These are phyloP conservation scores for Hypomontagnella monticulosa DNA, from an alignment of 495 filamentous ascomycete genomes.

Conservation along the genomic window DNA sequence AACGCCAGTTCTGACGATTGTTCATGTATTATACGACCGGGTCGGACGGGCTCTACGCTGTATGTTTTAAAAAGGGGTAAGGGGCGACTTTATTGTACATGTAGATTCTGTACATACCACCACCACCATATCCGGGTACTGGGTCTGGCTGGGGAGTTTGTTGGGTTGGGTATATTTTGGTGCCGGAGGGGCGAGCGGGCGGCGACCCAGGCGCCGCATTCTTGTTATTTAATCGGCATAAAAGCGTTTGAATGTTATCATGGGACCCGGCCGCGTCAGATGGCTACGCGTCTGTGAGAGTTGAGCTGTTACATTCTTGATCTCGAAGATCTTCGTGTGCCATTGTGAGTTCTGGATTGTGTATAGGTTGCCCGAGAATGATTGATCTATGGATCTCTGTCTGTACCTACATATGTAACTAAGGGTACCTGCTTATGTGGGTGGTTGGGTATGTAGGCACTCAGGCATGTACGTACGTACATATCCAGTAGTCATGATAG, in stretches of 20 bases:
- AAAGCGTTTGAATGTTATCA: no score
- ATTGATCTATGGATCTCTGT: no score
- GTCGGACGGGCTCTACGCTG: neutral
- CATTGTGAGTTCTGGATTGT: neutral
- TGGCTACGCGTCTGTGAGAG: neutral
- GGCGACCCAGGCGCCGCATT: neutral
- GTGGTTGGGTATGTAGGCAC: no score
- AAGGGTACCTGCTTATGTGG: no score
- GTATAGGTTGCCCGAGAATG: neutral
- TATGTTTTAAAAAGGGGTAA: neutral
- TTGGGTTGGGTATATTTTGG: neutral
- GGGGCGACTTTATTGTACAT: neutral
- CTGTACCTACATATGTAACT: no score
- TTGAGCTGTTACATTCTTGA: neutral
- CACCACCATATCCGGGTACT: no score
- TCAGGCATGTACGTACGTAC: no score
- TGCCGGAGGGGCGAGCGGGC: neutral
- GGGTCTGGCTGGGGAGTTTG: no score
- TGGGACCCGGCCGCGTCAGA: neutral
- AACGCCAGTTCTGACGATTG: conserved; percentile 18
- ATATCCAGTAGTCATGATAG: neutral
- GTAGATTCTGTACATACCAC: conserved; percentile 9
- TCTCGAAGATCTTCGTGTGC: neutral
- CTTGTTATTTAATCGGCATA: neutral
- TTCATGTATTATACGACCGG: conserved; percentile 35